A percentile compares a stretch with the other conserved stretches of the same genome.
Evolutionary conservation across 306 rosid genomes (phyloP).

Genomic region (Vicia faba): DNA sequence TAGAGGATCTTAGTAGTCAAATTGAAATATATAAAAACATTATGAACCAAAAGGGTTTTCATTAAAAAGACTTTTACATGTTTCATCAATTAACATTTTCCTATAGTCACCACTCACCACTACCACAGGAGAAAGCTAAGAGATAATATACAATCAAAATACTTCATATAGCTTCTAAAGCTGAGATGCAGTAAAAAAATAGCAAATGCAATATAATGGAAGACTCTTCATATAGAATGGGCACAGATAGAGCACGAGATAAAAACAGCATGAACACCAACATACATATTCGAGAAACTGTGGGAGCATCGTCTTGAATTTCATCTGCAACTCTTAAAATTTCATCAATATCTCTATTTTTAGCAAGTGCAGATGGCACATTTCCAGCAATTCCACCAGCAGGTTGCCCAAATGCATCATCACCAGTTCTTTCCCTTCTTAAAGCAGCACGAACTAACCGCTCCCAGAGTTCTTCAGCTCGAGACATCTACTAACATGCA

Average conservation of each 20-base stretch:
- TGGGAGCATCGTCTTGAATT: conserved; percentile 91
- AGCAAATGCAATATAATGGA: conserved; percentile 1
- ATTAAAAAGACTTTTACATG: not conserved
- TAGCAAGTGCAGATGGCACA: conserved; percentile 90
- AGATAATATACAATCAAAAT: conserved; percentile 14
- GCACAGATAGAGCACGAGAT: conserved; percentile 16
- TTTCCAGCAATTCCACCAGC: conserved; percentile 77
- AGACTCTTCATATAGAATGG: not conserved
- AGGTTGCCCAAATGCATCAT: conserved; percentile 67
- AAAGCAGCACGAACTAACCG: conserved; percentile 83
- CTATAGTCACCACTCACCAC: conserved; percentile 16
- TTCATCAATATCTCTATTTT: conserved; percentile 93
- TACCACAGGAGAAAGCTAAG: conserved; percentile 12
- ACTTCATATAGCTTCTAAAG: conserved; percentile 16
- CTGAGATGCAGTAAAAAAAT: conserved; percentile 4
- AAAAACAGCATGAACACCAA: conserved; percentile 18
- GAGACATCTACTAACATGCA: conserved; percentile 56
- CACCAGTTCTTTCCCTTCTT: conserved; percentile 77
- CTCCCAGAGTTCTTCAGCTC: conserved; percentile 85
- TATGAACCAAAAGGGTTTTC: conserved; percentile 1
- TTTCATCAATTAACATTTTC: conserved; percentile 15
- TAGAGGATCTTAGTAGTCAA: conserved; percentile 11
- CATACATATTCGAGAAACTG: conserved; percentile 77
- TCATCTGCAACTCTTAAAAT: conserved; percentile 94
- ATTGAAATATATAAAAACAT: not conserved